A percentile compares a stretch with the other conserved stretches of the same genome.
phyloP scores from a whole-genome alignment of 2,329 filamentous ascomycete species.

The Colletotrichum lentis region DNA sequence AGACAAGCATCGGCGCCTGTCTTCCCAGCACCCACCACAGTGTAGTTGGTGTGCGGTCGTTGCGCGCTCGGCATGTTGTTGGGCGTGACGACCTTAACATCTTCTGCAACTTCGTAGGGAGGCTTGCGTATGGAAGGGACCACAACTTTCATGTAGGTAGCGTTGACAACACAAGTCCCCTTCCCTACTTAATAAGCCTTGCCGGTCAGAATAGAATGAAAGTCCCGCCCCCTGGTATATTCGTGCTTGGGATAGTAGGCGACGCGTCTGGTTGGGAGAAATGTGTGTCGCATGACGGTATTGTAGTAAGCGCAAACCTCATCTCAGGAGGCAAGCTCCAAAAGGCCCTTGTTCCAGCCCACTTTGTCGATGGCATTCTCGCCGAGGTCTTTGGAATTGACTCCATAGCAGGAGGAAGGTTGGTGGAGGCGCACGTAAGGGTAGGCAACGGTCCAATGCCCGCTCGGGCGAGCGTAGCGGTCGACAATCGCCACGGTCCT shows the following conservation, averaged over 20 bases:
- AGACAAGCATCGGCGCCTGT: not conserved
- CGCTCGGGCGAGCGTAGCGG: not conserved
- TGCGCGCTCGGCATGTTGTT: not conserved
- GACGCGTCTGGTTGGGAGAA: not conserved
- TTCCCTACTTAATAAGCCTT: not conserved
- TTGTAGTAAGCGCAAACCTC: not conserved
- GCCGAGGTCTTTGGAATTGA: not conserved
- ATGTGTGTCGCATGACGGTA: not conserved
- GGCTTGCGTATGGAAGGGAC: not conserved
- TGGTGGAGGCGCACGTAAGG: constrained; percentile 2
- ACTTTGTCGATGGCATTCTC: not conserved
- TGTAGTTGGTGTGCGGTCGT: not conserved
- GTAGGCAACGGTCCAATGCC: constrained; percentile 1
- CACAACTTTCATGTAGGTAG: not conserved
- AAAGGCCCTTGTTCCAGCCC: not conserved
- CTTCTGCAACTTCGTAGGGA: not conserved
- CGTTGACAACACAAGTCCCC: not conserved
- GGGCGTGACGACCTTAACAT: not conserved
- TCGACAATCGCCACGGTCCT: constrained; percentile 1
- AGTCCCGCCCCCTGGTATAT: not conserved
- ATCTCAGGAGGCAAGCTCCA: not conserved
- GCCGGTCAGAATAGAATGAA: not conserved
- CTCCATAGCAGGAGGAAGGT: constrained; percentile 4
- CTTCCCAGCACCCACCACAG: not conserved
- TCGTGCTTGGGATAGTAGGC: not conserved